phyloP scores from a whole-genome alignment of 768 basidiomycete genomes.

The Floccularia luteovirens region DNA sequence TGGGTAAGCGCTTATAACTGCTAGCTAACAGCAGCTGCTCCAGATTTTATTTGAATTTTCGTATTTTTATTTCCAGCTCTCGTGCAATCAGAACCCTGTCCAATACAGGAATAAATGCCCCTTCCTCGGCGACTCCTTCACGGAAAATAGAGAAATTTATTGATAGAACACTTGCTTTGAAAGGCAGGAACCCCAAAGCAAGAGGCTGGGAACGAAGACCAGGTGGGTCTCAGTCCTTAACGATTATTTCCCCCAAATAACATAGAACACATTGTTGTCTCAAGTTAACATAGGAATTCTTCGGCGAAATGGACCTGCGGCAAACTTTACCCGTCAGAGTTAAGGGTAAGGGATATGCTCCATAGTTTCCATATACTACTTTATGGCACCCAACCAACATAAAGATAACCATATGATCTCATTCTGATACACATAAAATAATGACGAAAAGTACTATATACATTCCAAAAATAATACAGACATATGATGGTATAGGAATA shows the following conservation, averaged over 20 bases:
- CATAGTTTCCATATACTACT: no score
- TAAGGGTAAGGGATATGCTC: constrained; percentile 18
- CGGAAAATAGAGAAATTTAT: constrained; percentile 44
- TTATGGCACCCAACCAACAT: no score
- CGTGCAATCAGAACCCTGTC: constrained; percentile 46
- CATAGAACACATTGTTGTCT: constrained; percentile 1
- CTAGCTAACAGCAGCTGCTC: not conserved
- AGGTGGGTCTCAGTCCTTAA: constrained; percentile 26
- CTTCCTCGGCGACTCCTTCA: constrained; percentile 39
- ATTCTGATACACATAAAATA: not conserved
- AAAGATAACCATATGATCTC: not conserved
- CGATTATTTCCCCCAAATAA: not conserved
- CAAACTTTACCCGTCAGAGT: constrained; percentile 37
- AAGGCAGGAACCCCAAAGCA: constrained; percentile 26
- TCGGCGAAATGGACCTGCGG: constrained; percentile 44
- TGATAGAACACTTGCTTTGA: constrained; percentile 41
- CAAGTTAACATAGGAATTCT: constrained; percentile 52
- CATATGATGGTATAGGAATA: not conserved
- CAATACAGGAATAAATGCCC: constrained; percentile 15
- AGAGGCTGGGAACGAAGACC: constrained; percentile 54
- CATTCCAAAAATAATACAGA: not conserved
- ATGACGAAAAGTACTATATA: not conserved
- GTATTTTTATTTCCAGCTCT: constrained; percentile 32
- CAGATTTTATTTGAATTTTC: not conserved
- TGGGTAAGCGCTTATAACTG: constrained; percentile 28